phyloP scores from a whole-genome alignment of 495 filamentous ascomycete genomes.

The Aspergillus leporis region DNA sequence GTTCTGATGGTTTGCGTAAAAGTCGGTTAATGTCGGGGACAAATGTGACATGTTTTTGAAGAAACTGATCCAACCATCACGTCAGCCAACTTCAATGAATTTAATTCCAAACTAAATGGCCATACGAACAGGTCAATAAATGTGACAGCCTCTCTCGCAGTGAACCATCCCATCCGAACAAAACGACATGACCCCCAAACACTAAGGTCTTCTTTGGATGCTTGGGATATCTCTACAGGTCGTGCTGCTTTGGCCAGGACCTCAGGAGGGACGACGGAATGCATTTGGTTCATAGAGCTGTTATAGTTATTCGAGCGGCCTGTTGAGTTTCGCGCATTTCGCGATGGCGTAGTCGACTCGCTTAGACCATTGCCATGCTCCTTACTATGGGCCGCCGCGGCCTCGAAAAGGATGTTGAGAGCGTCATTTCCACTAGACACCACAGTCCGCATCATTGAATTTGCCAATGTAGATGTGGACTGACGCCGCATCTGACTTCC shows the following conservation, averaged over 20 bases:
- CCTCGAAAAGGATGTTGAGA: constrained; percentile 54
- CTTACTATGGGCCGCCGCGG: constrained; percentile 42
- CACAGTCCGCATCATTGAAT: constrained; percentile 50
- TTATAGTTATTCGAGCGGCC: constrained; percentile 18
- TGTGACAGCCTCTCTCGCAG: constrained; percentile 50
- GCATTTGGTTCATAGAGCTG: constrained; percentile 15
- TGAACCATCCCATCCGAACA: constrained; percentile 56
- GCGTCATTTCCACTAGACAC: constrained; percentile 55
- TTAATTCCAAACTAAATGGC: neutral
- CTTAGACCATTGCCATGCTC: constrained; percentile 23
- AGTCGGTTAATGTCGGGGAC: constrained; percentile 54
- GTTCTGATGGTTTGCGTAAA: constrained; percentile 48
- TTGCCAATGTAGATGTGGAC: constrained; percentile 38
- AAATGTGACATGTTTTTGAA: constrained; percentile 53
- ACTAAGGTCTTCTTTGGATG: constrained; percentile 35
- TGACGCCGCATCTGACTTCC: constrained; percentile 22
- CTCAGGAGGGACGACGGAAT: constrained; percentile 17
- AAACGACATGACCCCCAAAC: constrained; percentile 53
- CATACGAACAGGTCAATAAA: constrained; percentile 48
- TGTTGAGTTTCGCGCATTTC: constrained; percentile 14
- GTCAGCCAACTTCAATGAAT: constrained; percentile 2
- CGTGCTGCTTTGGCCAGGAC: constrained; percentile 20
- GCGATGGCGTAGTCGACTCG: constrained; percentile 19
- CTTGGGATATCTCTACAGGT: constrained; percentile 35
- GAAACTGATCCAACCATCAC: constrained; percentile 45